Percentiles rank a stretch among this genome's conserved stretches.
Conservation (phyloP, 169 alveolate genomes). For the Plasmodium relictum region DNA sequence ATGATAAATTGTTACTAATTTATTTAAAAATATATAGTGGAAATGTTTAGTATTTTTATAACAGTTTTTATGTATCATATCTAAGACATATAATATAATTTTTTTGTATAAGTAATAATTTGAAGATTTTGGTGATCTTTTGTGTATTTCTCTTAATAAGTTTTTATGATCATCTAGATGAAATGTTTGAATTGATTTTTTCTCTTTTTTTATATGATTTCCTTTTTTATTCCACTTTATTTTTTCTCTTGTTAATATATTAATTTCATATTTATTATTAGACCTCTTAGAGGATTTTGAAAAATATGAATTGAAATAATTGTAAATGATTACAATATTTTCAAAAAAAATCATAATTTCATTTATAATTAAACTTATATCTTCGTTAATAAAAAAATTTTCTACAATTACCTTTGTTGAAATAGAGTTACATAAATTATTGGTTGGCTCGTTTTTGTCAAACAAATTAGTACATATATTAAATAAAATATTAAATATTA, state of each 20-base stretch:
- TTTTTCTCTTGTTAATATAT: neutral
- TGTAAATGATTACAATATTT: slow-evolving; percentile 23
- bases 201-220: neutral
- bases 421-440: slow-evolving; percentile 11
- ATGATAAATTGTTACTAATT: slow-evolving; percentile 62
- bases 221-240: neutral
- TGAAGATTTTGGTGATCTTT: slow-evolving; percentile 9
- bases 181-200: slow-evolving; percentile 11
- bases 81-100: slow-evolving; percentile 40
- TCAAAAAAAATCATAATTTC: slow-evolving; percentile 58
- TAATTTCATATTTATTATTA: neutral
- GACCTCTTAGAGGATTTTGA: neutral
- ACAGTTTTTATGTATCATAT: slow-evolving; percentile 53
- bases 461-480: slow-evolving; percentile 49
- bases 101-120: slow-evolving; percentile 41
- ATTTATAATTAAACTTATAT: slow-evolving; percentile 59
- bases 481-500: slow-evolving; percentile 62
- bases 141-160: slow-evolving; percentile 26
- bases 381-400: slow-evolving; percentile 17
- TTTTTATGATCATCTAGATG: slow-evolving; percentile 19
- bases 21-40: slow-evolving; percentile 62
- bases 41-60: slow-evolving; percentile 42
- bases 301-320: slow-evolving; percentile 14
- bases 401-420: slow-evolving; percentile 61
- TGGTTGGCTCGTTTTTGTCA: slow-evolving; percentile 21